Conservation (phyloP, 306 rosid genomes). For the Abrus pulchellus region DNA sequence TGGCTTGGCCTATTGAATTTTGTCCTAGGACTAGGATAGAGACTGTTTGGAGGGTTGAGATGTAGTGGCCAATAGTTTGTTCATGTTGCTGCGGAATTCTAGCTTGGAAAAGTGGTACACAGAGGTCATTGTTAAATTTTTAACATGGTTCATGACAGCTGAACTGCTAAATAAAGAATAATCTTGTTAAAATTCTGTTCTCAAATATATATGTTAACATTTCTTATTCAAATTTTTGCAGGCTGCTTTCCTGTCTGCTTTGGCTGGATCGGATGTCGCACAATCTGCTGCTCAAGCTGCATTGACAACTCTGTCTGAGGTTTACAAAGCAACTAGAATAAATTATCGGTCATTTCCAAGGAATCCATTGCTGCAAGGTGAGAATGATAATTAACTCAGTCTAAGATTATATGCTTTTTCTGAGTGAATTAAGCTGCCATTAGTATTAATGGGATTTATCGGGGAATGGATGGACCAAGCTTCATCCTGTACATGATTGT, state of each 20-base stretch:
- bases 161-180: constrained; percentile 34
- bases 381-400: constrained; percentile 22
- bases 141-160: neutral
- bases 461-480: constrained; percentile 25
- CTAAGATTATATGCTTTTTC: constrained; percentile 2
- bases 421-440: constrained; percentile 32
- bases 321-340: constrained; percentile 57
- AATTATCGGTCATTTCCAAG: constrained; percentile 46
- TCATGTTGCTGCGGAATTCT: constrained; percentile 1
- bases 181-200: constrained; percentile 4
- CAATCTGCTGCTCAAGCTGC: constrained; percentile 92
- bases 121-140: neutral
- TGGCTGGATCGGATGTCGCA: constrained; percentile 78
- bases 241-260: constrained; percentile 93
- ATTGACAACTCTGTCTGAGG: constrained; percentile 64
- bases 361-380: constrained; percentile 61
- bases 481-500: constrained; percentile 6
- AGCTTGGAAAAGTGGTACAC: neutral
- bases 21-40: neutral
- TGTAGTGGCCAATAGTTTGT: neutral
- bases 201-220: neutral
- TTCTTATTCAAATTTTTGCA: constrained; percentile 49
- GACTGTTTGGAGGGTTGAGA: neutral
- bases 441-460: constrained; percentile 13
- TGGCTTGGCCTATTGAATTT: neutral